A percentile compares a stretch with the other conserved stretches of the same genome.
Conservation (phyloP, 163 green algal genomes). For the Chloromonas sp. region DNA sequence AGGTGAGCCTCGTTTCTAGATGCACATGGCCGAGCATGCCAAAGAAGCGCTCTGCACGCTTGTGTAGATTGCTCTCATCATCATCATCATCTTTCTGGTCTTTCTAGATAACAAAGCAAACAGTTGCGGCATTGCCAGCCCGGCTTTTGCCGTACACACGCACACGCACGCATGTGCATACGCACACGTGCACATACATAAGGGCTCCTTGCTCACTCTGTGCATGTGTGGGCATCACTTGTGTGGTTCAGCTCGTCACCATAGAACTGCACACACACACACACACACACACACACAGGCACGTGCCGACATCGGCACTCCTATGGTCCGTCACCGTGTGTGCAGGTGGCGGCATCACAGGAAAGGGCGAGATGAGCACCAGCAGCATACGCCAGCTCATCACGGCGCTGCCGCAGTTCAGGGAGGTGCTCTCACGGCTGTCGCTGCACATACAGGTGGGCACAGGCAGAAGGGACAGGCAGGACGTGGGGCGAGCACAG, state of each 20-base stretch:
- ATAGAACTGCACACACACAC: not conserved
- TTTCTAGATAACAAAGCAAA: too few species aligned
- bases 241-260: not conserved
- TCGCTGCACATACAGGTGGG: constrained; percentile 64
- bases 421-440: constrained; percentile 77
- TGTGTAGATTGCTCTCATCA: not conserved
- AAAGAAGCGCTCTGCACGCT: not conserved
- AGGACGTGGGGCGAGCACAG: too few species aligned
- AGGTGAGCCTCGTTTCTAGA: constrained; percentile 1
- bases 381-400: constrained; percentile 67
- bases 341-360: too few species aligned
- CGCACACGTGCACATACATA: too few species aligned
- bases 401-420: constrained; percentile 76
- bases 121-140: too few species aligned
- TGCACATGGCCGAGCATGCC: too few species aligned
- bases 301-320: too few species aligned
- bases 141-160: too few species aligned
- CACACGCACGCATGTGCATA: too few species aligned
- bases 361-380: constrained; percentile 21
- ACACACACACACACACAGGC: not conserved
- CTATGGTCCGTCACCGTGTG: too few species aligned
- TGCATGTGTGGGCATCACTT: not conserved
- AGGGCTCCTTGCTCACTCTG: too few species aligned
- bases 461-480: not conserved
- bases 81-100: too few species aligned